phyloP scores from a whole-genome alignment of 306 rosid genomes.

The Acacia confusa region DNA sequence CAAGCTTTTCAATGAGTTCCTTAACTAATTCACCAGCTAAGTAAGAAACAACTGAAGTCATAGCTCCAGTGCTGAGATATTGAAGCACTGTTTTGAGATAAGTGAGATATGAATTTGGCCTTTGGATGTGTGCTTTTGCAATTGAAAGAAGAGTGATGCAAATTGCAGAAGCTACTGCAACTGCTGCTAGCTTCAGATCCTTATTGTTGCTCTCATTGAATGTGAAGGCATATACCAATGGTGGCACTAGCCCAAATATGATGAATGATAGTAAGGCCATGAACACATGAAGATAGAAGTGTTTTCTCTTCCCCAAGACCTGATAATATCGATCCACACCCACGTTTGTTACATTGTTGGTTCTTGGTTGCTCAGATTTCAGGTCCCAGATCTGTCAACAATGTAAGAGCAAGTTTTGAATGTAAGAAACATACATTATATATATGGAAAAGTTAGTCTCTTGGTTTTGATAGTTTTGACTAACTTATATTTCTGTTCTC shows the following conservation, averaged over 20 bases:
- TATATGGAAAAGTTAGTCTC: too few relatives aligned
- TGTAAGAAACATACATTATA: neutral
- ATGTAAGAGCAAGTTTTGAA: constrained; percentile 6
- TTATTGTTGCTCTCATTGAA: constrained; percentile 53
- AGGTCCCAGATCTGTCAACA: constrained; percentile 60
- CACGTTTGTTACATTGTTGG: constrained; percentile 14
- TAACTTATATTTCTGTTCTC: too few relatives aligned
- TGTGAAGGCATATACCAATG: constrained; percentile 70
- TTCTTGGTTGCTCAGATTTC: constrained; percentile 42
- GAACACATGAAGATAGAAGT: constrained; percentile 59
- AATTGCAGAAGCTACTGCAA: constrained; percentile 64
- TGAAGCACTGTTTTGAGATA: constrained; percentile 51
- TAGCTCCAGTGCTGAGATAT: constrained; percentile 47
- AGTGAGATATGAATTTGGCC: constrained; percentile 32
- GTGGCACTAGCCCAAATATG: constrained; percentile 67
- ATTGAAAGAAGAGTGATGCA: constrained; percentile 67
- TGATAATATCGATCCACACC: constrained; percentile 45
- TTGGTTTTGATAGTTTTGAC: too few relatives aligned
- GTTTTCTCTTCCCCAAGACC: constrained; percentile 48
- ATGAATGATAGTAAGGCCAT: constrained; percentile 61
- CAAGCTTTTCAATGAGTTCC: constrained; percentile 46
- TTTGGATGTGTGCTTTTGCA: constrained; percentile 55
- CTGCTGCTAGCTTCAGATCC: constrained; percentile 70
- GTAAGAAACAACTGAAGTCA: constrained; percentile 61
- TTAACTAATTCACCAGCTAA: constrained; percentile 54